phyloP scores from a whole-genome alignment of 2,329 filamentous ascomycete species.

The Fusarium concolor region DNA sequence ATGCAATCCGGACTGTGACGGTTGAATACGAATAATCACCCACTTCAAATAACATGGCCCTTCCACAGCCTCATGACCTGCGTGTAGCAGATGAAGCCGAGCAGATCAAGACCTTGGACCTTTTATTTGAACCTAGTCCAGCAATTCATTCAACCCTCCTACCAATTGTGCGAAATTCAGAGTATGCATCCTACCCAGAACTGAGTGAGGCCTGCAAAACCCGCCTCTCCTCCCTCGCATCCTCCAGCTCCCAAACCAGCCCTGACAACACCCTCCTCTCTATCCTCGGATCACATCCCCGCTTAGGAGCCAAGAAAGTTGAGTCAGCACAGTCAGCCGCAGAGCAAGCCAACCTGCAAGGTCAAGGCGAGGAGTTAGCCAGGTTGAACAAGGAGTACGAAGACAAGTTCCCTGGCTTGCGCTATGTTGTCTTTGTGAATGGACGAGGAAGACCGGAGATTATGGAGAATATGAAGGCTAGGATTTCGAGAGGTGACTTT shows the following conservation, averaged over 20 bases:
- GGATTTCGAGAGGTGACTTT: constrained; percentile 77
- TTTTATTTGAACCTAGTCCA: constrained; percentile 85
- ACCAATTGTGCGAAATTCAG: constrained; percentile 67
- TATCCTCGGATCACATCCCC: constrained; percentile 84
- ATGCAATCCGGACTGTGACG: neutral
- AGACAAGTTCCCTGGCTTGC: constrained; percentile 79
- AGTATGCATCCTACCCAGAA: constrained; percentile 74
- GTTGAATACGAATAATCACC: neutral
- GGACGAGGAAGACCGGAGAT: constrained; percentile 78
- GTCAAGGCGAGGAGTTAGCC: constrained; percentile 69
- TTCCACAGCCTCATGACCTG: constrained; percentile 71
- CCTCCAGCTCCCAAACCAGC: constrained; percentile 61
- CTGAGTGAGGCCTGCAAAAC: constrained; percentile 75
- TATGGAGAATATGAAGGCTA: constrained; percentile 81
- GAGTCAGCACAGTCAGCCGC: constrained; percentile 83
- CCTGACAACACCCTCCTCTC: constrained; percentile 67
- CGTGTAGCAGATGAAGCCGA: constrained; percentile 64
- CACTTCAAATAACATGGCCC: constrained; percentile 37
- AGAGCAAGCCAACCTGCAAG: constrained; percentile 83
- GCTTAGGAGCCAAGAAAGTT: constrained; percentile 83
- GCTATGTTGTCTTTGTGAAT: constrained; percentile 94
- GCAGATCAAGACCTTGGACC: constrained; percentile 73
- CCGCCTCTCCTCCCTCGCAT: constrained; percentile 70
- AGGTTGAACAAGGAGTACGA: constrained; percentile 83
- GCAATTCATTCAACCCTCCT: constrained; percentile 79